phyloP scores from a whole-genome alignment of 2,329 filamentous ascomycete species.

The Colletotrichum lindemuthianum region DNA sequence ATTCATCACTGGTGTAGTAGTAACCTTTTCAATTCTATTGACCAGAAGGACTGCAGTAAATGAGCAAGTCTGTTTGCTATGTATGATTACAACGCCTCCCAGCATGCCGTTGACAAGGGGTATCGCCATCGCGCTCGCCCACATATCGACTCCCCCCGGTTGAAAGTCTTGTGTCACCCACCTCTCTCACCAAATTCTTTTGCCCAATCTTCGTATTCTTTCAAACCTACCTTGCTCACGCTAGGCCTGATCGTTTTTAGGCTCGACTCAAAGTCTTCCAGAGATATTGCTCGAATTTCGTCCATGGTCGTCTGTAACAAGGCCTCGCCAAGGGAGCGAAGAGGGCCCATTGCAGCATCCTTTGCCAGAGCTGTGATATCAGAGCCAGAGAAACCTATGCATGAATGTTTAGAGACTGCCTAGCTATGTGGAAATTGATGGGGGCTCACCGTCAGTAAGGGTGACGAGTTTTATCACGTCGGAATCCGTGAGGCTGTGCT shows the following conservation, averaged over 20 bases:
- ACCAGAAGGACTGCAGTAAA: too few relatives aligned
- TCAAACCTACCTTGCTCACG: slow-evolving; percentile 85
- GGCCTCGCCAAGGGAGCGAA: slow-evolving; percentile 89
- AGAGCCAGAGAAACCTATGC: slow-evolving; percentile 90
- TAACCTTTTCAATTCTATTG: too few relatives aligned
- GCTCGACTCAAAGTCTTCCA: slow-evolving; percentile 86
- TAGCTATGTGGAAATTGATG: neutral
- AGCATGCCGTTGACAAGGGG: neutral
- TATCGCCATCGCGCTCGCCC: too few relatives aligned
- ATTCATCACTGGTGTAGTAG: too few relatives aligned
- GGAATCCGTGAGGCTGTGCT: slow-evolving; percentile 76
- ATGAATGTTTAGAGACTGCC: slow-evolving; percentile 6
- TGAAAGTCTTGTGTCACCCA: slow-evolving; percentile 59
- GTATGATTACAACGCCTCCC: neutral
- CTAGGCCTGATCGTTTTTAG: slow-evolving; percentile 87
- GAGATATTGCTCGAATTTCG: slow-evolving; percentile 86
- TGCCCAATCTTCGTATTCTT: slow-evolving; percentile 95
- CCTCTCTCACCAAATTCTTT: slow-evolving; percentile 91
- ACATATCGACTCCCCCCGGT: neutral
- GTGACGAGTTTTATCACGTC: slow-evolving; percentile 81
- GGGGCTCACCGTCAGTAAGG: slow-evolving; percentile 79
- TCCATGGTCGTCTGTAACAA: slow-evolving; percentile 93
- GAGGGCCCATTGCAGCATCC: slow-evolving; percentile 96
- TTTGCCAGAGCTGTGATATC: slow-evolving; percentile 97
- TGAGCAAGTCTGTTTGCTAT: neutral